Base-by-base conservation (phyloP, 306 rosid genomes). In the Cicer cuneatum region DNA sequence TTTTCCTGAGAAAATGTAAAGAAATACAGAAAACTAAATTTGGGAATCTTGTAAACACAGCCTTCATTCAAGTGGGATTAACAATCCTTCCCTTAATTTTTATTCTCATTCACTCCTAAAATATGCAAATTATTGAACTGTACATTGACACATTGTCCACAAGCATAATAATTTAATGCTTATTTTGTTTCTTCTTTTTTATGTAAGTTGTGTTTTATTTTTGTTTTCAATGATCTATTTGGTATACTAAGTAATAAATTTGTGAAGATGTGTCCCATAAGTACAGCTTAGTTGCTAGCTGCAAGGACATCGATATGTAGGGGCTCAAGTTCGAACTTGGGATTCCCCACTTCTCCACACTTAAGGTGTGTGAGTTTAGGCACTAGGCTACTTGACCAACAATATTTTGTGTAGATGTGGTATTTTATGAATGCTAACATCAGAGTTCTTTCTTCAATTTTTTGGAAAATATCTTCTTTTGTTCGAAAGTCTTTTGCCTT, bases 161-260 rank as follows among this genome's bases (percentile, higher is more conserved):
- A 45, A 21, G 66, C 49, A 18, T 53, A 40, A 52, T 5, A 52
- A 11, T 77, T 58, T 66, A 65, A 78, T 73, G 77, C 69, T 68
- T 73, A 69, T 56, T 10, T 47, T 37, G 71, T 69, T 74, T 45
- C 45, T 78, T 72, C 24, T 69, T 78, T 45, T 39, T 74, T 72
- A 16, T 57, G 33, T 35, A 18, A 10, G 61, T n/a, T 56, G 15
- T 47, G 43, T 41, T 58, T 82, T 57, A 15, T 46, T 58, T 42
- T 76, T 24, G 13, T 21, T 56, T 63, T 43, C 10, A 16, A 63
- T 9, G 46, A 68, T 40, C 51, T 56, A 37, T 53, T 49, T 5
- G 37, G 14, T 60, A 73, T 16, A 38, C 29, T 15, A 11, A 37
- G 48, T 11, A 10, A 37, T 73, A 73, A 45, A 47, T 61, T 54